Conservation (phyloP, 441 rosid genomes). For the Adansonia rubrostipa region DNA sequence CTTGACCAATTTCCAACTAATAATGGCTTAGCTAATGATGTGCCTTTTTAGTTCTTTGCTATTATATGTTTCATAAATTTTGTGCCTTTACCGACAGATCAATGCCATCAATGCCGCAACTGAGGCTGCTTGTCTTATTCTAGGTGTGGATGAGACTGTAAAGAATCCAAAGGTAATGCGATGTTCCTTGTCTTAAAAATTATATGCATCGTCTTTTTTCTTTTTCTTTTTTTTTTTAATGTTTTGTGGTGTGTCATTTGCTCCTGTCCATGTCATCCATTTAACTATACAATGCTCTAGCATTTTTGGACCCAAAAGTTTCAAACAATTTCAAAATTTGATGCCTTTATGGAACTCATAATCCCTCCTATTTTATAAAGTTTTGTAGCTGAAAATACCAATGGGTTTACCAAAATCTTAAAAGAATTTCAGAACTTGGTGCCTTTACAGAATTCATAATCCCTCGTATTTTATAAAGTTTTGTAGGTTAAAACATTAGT, state of each 20-base stretch:
- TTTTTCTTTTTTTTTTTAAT: not conserved
- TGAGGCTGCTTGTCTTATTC: conserved; percentile 92
- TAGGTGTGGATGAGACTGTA: conserved; percentile 96
- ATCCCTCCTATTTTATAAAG: not conserved
- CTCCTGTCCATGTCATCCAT: not conserved
- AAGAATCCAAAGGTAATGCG: conserved; percentile 91
- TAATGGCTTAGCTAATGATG: not conserved
- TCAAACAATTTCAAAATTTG: not conserved
- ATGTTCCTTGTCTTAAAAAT: conserved; percentile 16
- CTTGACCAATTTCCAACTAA: conserved; percentile 9
- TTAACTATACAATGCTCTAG: not conserved
- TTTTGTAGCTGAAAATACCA: not conserved
- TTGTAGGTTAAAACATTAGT: not conserved
- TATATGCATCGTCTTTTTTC: not conserved
- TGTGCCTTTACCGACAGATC: conserved; percentile 55
- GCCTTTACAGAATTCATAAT: not conserved
- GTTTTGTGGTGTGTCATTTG: not conserved
- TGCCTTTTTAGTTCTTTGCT: conserved; percentile 22
- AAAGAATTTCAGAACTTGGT: not conserved
- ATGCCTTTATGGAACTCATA: not conserved
- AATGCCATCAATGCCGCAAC: conserved; percentile 99
- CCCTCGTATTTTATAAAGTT: not conserved
- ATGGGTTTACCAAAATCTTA: not conserved
- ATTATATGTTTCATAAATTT: not conserved
- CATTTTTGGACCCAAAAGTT: not conserved